A percentile compares a stretch with the other conserved stretches of the same genome.
Conservation (phyloP, 83 land plant species). For the Picea abies region DNA sequence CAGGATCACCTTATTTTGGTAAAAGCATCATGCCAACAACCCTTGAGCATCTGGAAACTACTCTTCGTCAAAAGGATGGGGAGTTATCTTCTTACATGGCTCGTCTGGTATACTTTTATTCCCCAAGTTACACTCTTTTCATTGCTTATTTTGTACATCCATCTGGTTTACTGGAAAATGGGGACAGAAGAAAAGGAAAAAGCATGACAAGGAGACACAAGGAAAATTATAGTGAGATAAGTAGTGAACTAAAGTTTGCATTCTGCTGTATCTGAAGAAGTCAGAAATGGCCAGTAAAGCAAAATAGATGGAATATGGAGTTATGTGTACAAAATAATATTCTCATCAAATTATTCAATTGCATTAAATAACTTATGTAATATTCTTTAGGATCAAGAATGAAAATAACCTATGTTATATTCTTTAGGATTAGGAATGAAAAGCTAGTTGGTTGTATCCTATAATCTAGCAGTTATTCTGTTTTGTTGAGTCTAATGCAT, state of each 20-base stretch:
- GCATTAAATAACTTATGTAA: background rate
- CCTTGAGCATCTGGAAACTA: conserved; percentile 64
- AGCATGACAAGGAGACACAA: background rate
- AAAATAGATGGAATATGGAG: background rate
- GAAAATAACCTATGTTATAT: background rate
- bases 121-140: background rate
- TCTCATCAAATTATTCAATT: background rate
- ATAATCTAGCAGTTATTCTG: background rate
- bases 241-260: background rate
- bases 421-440: background rate
- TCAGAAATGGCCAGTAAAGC: background rate
- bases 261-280: background rate
- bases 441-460: background rate
- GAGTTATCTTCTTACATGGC: conserved; percentile 87
- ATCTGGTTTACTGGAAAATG: background rate
- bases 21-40: conserved; percentile 72
- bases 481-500: background rate
- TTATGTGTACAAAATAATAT: background rate
- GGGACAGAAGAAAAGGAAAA: background rate
- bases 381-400: background rate
- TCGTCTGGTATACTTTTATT: conserved; percentile 68
- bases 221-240: background rate
- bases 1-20: conserved; percentile 54
- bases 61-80: conserved; percentile 92
- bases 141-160: background rate